phyloP scores from a whole-genome alignment of 208 protist species.

The Crithidia bombi region DNA sequence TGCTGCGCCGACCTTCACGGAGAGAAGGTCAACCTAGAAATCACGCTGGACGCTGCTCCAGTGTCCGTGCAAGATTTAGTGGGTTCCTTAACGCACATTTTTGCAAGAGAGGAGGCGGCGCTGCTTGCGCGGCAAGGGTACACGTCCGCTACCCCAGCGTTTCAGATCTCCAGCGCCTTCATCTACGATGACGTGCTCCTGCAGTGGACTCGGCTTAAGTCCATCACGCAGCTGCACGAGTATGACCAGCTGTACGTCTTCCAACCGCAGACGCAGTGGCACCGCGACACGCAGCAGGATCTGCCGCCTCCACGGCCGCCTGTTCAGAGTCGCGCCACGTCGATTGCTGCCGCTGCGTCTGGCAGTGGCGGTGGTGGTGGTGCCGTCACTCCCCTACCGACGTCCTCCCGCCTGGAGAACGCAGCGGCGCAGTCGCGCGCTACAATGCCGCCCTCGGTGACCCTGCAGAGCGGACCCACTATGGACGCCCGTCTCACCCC shows the following conservation, averaged over 20 bases:
- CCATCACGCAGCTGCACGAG: slow-evolving; percentile 67
- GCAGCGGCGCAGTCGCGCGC: neutral
- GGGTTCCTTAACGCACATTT: slow-evolving; percentile 37
- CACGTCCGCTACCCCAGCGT: slow-evolving; percentile 8
- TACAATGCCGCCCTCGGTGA: neutral
- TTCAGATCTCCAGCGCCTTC: slow-evolving; percentile 50
- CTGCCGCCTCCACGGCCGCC: slow-evolving; percentile 71
- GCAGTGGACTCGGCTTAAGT: slow-evolving; percentile 63
- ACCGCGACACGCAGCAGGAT: slow-evolving; percentile 72
- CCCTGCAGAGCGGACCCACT: neutral
- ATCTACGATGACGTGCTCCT: slow-evolving; percentile 75
- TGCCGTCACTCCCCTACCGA: neutral
- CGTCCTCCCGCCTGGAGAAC: neutral
- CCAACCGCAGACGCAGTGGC: slow-evolving; percentile 65
- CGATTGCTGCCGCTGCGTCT: neutral
- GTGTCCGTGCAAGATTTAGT: slow-evolving; percentile 47
- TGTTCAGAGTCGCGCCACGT: slow-evolving; percentile 21
- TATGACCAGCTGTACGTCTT: slow-evolving; percentile 89
- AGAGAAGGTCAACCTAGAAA: slow-evolving; percentile 82
- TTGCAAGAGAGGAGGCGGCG: slow-evolving; percentile 41
- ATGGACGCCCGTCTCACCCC: neutral
- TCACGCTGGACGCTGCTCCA: slow-evolving; percentile 54
- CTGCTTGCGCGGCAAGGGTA: neutral
- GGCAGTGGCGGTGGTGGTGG: neutral
- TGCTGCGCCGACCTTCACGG: slow-evolving; percentile 79